phyloP scores from a whole-genome alignment of 2,329 filamentous ascomycete genomes.

The Tolypocladium endophyticum region DNA sequence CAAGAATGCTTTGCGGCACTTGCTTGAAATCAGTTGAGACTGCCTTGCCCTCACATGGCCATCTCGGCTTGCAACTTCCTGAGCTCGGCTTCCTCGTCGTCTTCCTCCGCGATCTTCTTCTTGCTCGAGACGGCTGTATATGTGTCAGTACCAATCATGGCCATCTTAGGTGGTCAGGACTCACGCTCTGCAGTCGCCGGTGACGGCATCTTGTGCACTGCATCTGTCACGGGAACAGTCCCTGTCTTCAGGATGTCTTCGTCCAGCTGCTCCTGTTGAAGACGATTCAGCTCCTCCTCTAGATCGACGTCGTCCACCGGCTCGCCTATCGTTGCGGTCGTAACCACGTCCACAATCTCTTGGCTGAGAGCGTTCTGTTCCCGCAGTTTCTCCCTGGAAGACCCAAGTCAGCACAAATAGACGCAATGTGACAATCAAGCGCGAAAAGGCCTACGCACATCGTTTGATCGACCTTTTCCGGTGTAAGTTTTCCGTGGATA shows the following conservation, averaged over 20 bases:
- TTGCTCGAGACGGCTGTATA: conserved; percentile 20
- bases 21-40: not conserved
- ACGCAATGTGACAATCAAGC: not conserved
- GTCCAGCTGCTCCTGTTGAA: conserved; percentile 90
- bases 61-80: conserved; percentile 92
- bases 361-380: conserved; percentile 91
- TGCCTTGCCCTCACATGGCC: conserved; percentile 59
- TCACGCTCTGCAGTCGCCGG: conserved; percentile 67
- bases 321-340: conserved; percentile 55
- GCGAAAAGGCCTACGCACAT: conserved; percentile 53
- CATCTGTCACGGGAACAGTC: conserved; percentile 69
- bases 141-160: conserved; percentile 2
- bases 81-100: conserved; percentile 93
- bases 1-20: conserved; percentile 5
- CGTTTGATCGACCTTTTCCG: conserved; percentile 88
- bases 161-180: conserved; percentile 21
- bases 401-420: not conserved
- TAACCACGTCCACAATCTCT: conserved; percentile 83
- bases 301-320: conserved; percentile 77
- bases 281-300: conserved; percentile 69
- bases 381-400: conserved; percentile 68
- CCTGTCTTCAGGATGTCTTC: conserved; percentile 89
- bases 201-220: conserved; percentile 65
- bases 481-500: conserved; percentile 83
- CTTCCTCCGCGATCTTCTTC: conserved; percentile 52